A percentile compares a stretch with the other conserved stretches of the same genome.
Evolutionary conservation across 495 filamentous ascomycete genomes (phyloP).

Genomic region (Lasiosphaeria hispida): DNA sequence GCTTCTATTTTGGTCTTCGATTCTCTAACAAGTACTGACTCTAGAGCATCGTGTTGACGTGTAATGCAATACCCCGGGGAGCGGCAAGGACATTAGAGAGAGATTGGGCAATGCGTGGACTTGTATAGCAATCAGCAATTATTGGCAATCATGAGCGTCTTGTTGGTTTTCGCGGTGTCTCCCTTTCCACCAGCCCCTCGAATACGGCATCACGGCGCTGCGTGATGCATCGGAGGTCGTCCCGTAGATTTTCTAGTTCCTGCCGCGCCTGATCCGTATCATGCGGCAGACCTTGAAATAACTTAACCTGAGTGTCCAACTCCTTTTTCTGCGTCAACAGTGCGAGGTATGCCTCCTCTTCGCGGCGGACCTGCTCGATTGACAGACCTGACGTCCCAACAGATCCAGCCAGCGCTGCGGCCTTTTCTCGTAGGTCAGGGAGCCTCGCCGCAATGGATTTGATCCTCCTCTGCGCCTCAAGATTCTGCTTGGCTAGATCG

Average conservation of each 20-base stretch:
- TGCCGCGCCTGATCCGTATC: conserved; percentile 63
- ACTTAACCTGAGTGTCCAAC: conserved; percentile 56
- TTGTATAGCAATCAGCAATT: conserved; percentile 12
- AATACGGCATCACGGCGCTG: conserved; percentile 66
- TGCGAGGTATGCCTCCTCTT: conserved; percentile 54
- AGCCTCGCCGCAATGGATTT: conserved; percentile 59
- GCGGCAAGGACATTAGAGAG: conserved; percentile 1
- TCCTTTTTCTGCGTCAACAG: conserved; percentile 51
- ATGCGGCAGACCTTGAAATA: conserved; percentile 67
- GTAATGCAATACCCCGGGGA: conserved; percentile 15
- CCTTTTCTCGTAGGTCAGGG: conserved; percentile 48
- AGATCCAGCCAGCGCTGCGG: conserved; percentile 31
- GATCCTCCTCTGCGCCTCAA: conserved; percentile 60
- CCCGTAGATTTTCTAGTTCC: conserved; percentile 62
- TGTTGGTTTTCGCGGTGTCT: conserved; percentile 44
- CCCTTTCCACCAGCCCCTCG: conserved; percentile 56
- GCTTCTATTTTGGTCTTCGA: conserved; percentile 5
- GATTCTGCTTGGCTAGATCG: conserved; percentile 56
- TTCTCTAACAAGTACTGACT: conserved; percentile 15
- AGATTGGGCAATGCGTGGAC: neutral
- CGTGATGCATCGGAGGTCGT: conserved; percentile 57
- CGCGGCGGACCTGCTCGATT: conserved; percentile 45
- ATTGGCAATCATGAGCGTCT: conserved; percentile 5
- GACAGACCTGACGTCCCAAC: conserved; percentile 29
- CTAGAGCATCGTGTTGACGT: conserved; percentile 20